These are phyloP conservation scores for Chlamydomonas urium DNA, from an alignment of 139 green algal species.

Conservation along the genomic window DNA sequence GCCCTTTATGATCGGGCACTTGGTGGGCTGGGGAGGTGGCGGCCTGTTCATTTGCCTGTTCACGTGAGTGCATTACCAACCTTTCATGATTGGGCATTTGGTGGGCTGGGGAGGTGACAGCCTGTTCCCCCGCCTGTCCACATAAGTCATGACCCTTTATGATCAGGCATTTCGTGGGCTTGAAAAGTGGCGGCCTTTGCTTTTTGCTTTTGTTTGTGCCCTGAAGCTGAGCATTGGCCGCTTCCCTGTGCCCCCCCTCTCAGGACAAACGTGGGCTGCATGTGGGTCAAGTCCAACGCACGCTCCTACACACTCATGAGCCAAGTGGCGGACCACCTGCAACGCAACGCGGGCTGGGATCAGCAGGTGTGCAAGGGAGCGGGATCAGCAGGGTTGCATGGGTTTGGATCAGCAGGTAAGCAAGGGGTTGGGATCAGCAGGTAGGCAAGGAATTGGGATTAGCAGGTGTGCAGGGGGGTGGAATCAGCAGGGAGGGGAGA, in stretches of 20 bases:
- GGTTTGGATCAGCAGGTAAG: not conserved
- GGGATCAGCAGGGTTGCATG: not conserved
- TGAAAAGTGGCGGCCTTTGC: not conserved
- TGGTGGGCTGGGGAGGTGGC: conserved; percentile 52
- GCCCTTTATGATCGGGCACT: conserved; percentile 31
- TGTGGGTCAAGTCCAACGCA: conserved; percentile 22
- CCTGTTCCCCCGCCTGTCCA: conserved; percentile 34
- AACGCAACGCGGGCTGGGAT: conserved; percentile 16
- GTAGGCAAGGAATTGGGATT: too few species aligned
- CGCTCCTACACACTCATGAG: conserved; percentile 29
- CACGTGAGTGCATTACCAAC: too few species aligned
- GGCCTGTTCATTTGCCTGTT: conserved; percentile 46
- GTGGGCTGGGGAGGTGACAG: conserved; percentile 54
- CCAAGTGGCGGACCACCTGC: conserved; percentile 22
- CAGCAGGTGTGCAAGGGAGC: conserved; percentile 15
- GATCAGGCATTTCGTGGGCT: not conserved
- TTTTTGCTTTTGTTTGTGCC: not conserved
- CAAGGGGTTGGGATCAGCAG: not conserved
- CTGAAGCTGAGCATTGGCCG: too few species aligned
- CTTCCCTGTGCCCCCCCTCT: too few species aligned
- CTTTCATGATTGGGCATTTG: conserved; percentile 29
- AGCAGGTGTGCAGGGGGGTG: conserved; percentile 10
- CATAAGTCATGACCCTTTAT: not conserved
- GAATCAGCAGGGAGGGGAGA: not conserved
- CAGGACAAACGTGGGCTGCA: conserved; percentile 47